phyloP scores from a whole-genome alignment of 2,329 filamentous ascomycete species.

The Ustulina deusta region DNA sequence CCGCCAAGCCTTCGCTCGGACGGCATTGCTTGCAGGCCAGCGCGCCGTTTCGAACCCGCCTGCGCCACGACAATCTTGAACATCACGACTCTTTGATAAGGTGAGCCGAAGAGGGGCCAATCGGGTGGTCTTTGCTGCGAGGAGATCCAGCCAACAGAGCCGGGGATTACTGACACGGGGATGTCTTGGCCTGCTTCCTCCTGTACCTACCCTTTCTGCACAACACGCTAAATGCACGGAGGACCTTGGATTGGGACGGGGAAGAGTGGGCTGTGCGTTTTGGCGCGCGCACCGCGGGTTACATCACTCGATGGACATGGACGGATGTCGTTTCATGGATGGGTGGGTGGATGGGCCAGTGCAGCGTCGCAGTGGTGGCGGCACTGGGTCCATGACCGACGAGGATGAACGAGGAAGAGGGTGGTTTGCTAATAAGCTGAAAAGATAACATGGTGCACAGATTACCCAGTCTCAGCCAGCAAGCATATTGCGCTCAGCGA shows the following conservation, averaged over 20 bases:
- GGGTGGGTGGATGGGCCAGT: constrained; percentile 20
- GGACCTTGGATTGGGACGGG: constrained; percentile 40
- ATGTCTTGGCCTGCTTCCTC: constrained; percentile 33
- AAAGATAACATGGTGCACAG: constrained; percentile 31
- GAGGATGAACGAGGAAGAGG: constrained; percentile 19
- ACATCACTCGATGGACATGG: constrained; percentile 36
- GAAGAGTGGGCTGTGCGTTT: constrained; percentile 42
- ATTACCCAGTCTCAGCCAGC: constrained; percentile 25
- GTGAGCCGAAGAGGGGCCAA: constrained; percentile 42
- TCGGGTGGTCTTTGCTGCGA: constrained; percentile 41
- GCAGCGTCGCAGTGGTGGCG: constrained; percentile 39
- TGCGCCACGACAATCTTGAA: constrained; percentile 41
- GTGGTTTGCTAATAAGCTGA: constrained; percentile 39
- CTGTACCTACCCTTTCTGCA: constrained; percentile 29
- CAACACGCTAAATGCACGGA: constrained; percentile 33
- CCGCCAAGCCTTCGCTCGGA: constrained; percentile 39
- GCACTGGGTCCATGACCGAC: constrained; percentile 32
- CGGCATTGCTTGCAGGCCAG: constrained; percentile 41
- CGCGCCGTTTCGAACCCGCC: constrained; percentile 37
- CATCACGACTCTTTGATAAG: constrained; percentile 37
- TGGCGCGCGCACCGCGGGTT: constrained; percentile 39
- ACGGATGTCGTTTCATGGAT: constrained; percentile 34
- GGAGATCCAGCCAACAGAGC: constrained; percentile 26
- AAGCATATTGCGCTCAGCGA: constrained; percentile 38
- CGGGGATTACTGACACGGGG: constrained; percentile 31